Percentiles rank a stretch among this genome's conserved stretches.
Evolutionary conservation across 352 stramenopile species (phyloP).

Genomic region (Pythium rishiriense): DNA sequence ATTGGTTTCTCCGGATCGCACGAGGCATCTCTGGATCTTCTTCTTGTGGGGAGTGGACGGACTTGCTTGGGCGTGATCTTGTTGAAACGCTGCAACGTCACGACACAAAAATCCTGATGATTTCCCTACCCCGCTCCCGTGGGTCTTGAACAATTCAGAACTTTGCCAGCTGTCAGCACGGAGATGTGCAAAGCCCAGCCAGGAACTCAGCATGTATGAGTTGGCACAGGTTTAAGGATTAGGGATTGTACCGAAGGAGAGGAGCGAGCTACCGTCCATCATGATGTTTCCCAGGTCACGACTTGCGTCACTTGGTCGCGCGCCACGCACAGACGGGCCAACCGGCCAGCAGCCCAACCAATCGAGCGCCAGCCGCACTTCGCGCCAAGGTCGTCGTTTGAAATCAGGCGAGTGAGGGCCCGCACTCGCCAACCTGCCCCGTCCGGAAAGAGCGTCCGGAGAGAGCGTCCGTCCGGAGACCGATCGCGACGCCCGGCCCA

Average conservation of each 20-base stretch:
- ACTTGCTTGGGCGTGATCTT: slow-evolving; percentile 2
- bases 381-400: slow-evolving; percentile 5
- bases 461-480: neutral
- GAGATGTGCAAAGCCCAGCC: slow-evolving; percentile 4
- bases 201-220: neutral
- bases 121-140: slow-evolving; percentile 5
- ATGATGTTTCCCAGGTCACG: neutral
- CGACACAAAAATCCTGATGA: slow-evolving; percentile 7
- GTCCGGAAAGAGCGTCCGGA: too few species aligned
- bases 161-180: slow-evolving; percentile 7
- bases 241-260: neutral
- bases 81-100: slow-evolving; percentile 10
- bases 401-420: slow-evolving; percentile 9
- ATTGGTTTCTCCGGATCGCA: neutral
- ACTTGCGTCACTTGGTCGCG: slow-evolving; percentile 11
- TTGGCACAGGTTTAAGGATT: neutral
- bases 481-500: too few species aligned
- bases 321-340: slow-evolving; percentile 10
- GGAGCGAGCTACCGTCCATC: neutral
- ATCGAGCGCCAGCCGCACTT: slow-evolving; percentile 2
- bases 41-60: neutral
- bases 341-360: neutral
- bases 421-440: neutral
- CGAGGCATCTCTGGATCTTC: neutral
- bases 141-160: slow-evolving; percentile 16